Base-by-base conservation (phyloP, 306 rosid species). In the Calophaca sinica region DNA sequence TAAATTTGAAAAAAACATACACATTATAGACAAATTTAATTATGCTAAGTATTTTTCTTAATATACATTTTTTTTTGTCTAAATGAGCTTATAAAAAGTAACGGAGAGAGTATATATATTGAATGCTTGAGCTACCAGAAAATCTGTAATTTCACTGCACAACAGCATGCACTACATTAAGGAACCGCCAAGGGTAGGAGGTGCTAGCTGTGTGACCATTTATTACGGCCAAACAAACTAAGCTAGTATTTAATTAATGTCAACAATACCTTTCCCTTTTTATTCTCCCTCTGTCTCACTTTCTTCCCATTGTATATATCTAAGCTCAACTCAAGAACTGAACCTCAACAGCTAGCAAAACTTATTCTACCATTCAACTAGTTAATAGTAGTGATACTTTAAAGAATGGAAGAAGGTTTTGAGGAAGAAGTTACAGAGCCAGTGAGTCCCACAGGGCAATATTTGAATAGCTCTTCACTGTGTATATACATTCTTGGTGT, bases 401-500 rank as follows among this genome's bases (percentile, higher is more conserved):
- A n/a, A 49, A 68, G 20, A 46, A 76, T 77, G 76, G 48, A 72
- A 71, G 39, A 72, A 32, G 57, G 36, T 1, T 58, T 20, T 52
- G 76, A 51, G 5, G 76, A 54, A 50, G 85, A 80, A 50, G 15
- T 60, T 51, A n/a, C 6, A 1, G 83, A 76, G 44, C 85, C 90
- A 15, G 88, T 87, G 50, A 84, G 90, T 72, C 90, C 90, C 5
- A 81, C 70, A 0, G 88, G 81, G 2, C 86, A 76, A 62, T 84
- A 79, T 72, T 46, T 81, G 66, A 81, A 84, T 11, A 87, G 84
- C 75, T 62, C 81, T 33, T 51, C 76, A 8, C 20, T 84, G 5
- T 57, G 81, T 52, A 31, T 84, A 5, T 81, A 81, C 4, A 55
- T 87, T 73, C 57, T 84, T 35, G 81, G 74, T 20, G 83, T 87